Percentiles rank a stretch among this genome's conserved stretches.
Conservation (phyloP, 495 filamentous ascomycete genomes). For the Sordaria brevicollis region DNA sequence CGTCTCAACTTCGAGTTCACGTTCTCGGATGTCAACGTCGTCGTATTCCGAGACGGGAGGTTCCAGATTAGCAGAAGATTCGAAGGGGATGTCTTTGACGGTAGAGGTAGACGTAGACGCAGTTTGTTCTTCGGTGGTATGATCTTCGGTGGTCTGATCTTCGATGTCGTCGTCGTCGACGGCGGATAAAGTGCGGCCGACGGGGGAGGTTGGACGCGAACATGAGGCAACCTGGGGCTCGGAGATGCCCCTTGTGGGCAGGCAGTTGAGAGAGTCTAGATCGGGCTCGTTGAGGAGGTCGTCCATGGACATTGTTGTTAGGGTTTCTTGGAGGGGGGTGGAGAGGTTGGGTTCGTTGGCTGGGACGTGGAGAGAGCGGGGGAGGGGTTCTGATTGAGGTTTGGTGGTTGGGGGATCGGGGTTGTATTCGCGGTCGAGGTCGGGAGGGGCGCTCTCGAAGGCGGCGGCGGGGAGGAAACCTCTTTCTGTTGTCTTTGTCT, state of each 20-base stretch:
- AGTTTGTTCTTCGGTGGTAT: too few species aligned
- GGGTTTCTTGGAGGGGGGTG: background rate
- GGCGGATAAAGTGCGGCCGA: background rate
- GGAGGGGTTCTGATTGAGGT: background rate
- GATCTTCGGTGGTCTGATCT: too few species aligned
- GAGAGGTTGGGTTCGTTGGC: background rate
- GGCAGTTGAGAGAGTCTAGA: background rate
- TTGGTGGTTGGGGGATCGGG: background rate
- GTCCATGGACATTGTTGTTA: background rate
- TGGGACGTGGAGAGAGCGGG: fast-evolving
- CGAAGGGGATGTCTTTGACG: background rate
- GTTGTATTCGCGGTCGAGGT: background rate
- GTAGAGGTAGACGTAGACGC: too few species aligned
- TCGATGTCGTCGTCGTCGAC: background rate
- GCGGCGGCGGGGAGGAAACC: background rate
- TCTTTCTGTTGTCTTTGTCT: background rate
- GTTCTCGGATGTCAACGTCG: background rate
- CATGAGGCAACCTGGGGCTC: background rate
- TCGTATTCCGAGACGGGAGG: background rate
- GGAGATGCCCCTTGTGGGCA: background rate
- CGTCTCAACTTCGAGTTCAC: background rate
- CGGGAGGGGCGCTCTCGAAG: background rate
- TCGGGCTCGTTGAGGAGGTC: background rate
- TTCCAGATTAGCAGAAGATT: too few species aligned
- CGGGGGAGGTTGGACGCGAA: background rate